These are phyloP conservation scores for Chlorella variabilis DNA, from an alignment of 163 green algal species.

Conservation along the genomic window DNA sequence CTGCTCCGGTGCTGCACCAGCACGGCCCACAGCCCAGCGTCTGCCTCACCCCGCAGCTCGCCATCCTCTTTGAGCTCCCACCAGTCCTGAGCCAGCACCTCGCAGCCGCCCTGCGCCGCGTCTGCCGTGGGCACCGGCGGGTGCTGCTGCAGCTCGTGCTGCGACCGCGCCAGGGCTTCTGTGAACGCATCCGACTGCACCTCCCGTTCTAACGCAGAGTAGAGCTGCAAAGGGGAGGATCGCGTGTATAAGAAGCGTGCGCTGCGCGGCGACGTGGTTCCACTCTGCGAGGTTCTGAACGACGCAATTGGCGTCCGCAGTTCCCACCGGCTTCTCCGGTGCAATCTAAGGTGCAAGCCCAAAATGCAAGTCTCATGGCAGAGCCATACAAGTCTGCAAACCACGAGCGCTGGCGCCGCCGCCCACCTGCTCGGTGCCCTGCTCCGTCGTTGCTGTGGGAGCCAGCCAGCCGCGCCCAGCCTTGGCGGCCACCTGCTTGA, in stretches of 20 bases:
- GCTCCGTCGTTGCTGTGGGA: conserved; percentile 16
- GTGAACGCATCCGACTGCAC: conserved; percentile 19
- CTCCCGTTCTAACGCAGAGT: conserved; percentile 24
- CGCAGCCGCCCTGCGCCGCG: neutral
- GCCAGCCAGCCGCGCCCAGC: conserved; percentile 20
- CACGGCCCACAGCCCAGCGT: no score
- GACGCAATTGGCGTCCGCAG: neutral
- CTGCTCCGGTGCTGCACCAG: no score
- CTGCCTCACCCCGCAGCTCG: conserved; percentile 10
- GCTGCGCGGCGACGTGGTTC: no score
- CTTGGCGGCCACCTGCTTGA: conserved; percentile 22
- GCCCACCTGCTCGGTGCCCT: conserved; percentile 45
- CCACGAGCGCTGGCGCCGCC: no score
- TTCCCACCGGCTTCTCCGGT: no score
- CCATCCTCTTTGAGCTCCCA: conserved; percentile 49
- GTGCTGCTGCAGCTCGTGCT: conserved; percentile 3
- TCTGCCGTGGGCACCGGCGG: neutral
- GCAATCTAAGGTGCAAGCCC: no score
- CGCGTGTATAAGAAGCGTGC: neutral
- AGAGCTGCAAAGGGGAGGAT: conserved; percentile 21
- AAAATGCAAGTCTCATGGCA: no score
- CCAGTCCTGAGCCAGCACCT: conserved; percentile 53
- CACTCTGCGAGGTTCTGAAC: no score
- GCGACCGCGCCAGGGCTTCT: conserved; percentile 13
- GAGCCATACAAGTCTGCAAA: no score